phyloP scores from a whole-genome alignment of 2,329 filamentous ascomycete genomes.

The Colletotrichum incanum region DNA sequence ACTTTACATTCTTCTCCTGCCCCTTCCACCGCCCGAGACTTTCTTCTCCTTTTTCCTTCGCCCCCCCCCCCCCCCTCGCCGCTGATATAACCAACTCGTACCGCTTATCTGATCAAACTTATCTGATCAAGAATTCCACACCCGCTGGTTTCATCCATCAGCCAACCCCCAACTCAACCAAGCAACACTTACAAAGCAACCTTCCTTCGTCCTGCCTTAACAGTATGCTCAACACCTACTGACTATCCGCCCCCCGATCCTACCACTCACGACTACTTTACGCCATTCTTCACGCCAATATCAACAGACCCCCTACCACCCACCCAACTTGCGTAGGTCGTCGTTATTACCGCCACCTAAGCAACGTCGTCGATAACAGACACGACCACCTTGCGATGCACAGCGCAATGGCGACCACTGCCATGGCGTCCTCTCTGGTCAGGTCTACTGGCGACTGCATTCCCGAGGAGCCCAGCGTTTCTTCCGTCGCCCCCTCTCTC shows the following conservation, averaged over 20 bases:
- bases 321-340: slow-evolving; percentile 17
- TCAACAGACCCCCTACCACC: slow-evolving; percentile 17
- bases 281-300: slow-evolving; percentile 30
- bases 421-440: slow-evolving; percentile 57
- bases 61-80: neutral
- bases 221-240: slow-evolving; percentile 36
- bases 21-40: slow-evolving; percentile 2
- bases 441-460: slow-evolving; percentile 59
- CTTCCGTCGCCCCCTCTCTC: slow-evolving; percentile 73
- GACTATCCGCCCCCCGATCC: slow-evolving; percentile 37
- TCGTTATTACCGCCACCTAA: slow-evolving; percentile 16
- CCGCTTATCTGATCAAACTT: slow-evolving; percentile 41
- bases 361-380: slow-evolving; percentile 22
- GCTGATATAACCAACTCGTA: slow-evolving; percentile 17
- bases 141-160: slow-evolving; percentile 30
- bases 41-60: slow-evolving; percentile 2
- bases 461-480: slow-evolving; percentile 61
- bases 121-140: slow-evolving; percentile 40
- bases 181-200: slow-evolving; percentile 18
- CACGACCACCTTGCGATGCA: slow-evolving; percentile 24
- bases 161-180: neutral
- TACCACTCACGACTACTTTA: slow-evolving; percentile 28
- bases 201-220: neutral
- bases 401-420: slow-evolving; percentile 52
- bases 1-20: slow-evolving; percentile 12